phyloP scores from a whole-genome alignment of 208 protist genomes.

The Trypanosoma theileri region DNA sequence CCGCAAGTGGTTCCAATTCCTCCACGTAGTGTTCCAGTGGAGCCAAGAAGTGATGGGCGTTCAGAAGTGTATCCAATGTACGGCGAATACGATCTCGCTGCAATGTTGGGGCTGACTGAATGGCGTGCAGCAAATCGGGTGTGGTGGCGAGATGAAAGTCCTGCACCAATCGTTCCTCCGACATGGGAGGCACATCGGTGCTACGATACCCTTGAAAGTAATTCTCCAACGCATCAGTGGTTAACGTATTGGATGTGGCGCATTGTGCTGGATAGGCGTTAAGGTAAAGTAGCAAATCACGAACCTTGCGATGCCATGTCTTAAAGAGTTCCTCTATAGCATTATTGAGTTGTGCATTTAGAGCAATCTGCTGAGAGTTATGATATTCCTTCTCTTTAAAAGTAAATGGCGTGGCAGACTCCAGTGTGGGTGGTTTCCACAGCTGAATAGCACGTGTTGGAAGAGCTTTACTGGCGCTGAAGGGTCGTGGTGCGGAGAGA shows the following conservation, averaged over 20 bases:
- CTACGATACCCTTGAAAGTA: slow-evolving; percentile 59
- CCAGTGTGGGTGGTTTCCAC: slow-evolving; percentile 26
- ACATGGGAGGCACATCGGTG: slow-evolving; percentile 54
- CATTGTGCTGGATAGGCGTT: slow-evolving; percentile 43
- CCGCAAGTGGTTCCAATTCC: slow-evolving; percentile 48
- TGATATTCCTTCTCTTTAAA: slow-evolving; percentile 61
- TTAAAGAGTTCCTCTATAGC: slow-evolving; percentile 55
- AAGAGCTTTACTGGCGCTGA: not conserved
- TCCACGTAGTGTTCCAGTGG: slow-evolving; percentile 54
- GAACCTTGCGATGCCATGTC: slow-evolving; percentile 46
- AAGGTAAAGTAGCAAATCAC: slow-evolving; percentile 40
- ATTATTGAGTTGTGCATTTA: slow-evolving; percentile 74
- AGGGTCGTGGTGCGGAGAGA: not conserved
- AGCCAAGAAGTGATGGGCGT: slow-evolving; percentile 54
- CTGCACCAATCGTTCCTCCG: slow-evolving; percentile 38
- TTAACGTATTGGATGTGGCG: slow-evolving; percentile 34
- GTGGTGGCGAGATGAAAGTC: slow-evolving; percentile 46
- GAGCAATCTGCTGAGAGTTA: slow-evolving; percentile 69
- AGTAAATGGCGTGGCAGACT: slow-evolving; percentile 51
- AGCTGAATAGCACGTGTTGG: slow-evolving; percentile 23
- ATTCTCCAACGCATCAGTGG: slow-evolving; percentile 37
- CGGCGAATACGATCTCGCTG: slow-evolving; percentile 52
- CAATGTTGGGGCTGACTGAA: slow-evolving; percentile 32
- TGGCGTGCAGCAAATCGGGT: slow-evolving; percentile 34
- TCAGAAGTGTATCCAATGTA: slow-evolving; percentile 63